Percentiles rank a stretch among this genome's conserved stretches.
Evolutionary conservation across 805 yeast genomes (phyloP).

Genomic region (Candida nonsorbophila): DNA sequence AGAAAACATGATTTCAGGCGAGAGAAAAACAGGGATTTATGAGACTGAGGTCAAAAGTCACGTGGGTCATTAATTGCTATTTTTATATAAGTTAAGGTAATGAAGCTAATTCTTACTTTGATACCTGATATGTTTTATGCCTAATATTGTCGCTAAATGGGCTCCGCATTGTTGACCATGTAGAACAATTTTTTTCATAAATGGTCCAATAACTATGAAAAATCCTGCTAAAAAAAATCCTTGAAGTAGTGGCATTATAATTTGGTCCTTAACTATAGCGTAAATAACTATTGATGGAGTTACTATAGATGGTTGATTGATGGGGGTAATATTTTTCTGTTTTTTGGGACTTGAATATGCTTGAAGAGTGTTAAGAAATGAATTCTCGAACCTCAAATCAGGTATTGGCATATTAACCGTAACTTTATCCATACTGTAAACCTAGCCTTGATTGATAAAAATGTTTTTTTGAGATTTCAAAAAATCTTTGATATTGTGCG

Average conservation of each 20-base stretch:
- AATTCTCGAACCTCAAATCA: conserved; percentile 62
- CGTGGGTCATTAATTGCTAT: too few relatives aligned
- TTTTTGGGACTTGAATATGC: conserved; percentile 20
- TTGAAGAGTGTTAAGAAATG: conserved; percentile 39
- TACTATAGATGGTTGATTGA: too few relatives aligned
- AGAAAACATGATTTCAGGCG: conserved; percentile 14
- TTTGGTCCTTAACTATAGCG: conserved; percentile 46
- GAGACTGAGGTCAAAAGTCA: neutral
- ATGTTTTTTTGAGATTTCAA: neutral
- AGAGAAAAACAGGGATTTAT: neutral
- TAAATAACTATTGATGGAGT: conserved; percentile 42
- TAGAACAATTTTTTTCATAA: conserved; percentile 17
- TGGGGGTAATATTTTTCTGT: conserved; percentile 16
- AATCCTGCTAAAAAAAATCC: conserved; percentile 44
- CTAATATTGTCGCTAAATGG: conserved; percentile 7
- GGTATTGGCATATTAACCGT: conserved; percentile 38
- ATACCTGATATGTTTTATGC: neutral
- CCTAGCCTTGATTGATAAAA: conserved; percentile 1
- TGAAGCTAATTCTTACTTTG: neutral
- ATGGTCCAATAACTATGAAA: conserved; percentile 33
- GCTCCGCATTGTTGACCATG: conserved; percentile 24
- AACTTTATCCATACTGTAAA: too few relatives aligned
- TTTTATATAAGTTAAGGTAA: too few relatives aligned
- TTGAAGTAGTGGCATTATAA: conserved; percentile 50
- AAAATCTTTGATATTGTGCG: conserved; percentile 1